Percentiles rank a stretch among this genome's conserved stretches.
phyloP scores from a whole-genome alignment of 805 yeast species.

The Candida jianshihensis region DNA sequence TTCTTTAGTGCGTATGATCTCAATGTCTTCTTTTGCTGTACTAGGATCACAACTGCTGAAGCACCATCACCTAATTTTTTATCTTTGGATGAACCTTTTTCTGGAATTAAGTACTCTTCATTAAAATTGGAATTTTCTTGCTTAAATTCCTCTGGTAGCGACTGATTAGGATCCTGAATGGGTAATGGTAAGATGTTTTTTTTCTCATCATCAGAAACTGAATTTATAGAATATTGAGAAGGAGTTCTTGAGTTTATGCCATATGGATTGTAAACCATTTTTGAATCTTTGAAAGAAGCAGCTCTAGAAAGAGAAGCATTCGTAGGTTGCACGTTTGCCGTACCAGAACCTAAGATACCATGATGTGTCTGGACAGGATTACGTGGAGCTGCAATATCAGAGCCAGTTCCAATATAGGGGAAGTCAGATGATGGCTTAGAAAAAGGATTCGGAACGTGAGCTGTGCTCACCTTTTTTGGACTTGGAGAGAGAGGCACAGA shows the following conservation, averaged over 20 bases:
- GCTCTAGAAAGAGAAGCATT: constrained; percentile 5
- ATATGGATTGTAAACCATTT: constrained; percentile 59
- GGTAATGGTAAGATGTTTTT: constrained; percentile 52
- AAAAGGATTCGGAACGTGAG: constrained; percentile 1
- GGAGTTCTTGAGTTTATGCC: constrained; percentile 39
- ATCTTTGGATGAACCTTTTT: constrained; percentile 27
- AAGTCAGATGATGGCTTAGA: neutral
- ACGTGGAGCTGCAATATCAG: constrained; percentile 22
- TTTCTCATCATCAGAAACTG: constrained; percentile 28
- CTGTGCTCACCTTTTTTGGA: neutral
- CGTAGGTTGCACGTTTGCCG: neutral
- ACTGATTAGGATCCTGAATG: constrained; percentile 58
- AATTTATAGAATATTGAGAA: constrained; percentile 16
- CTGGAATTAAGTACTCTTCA: constrained; percentile 46
- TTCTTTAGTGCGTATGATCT: constrained; percentile 58
- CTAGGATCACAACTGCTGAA: constrained; percentile 54
- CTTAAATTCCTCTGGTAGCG: constrained; percentile 46
- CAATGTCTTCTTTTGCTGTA: constrained; percentile 30
- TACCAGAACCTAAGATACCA: constrained; percentile 1
- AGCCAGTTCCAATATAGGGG: constrained; percentile 14
- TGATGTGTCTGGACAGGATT: constrained; percentile 2
- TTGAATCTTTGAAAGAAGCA: constrained; percentile 19
- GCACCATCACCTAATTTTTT: constrained; percentile 68
- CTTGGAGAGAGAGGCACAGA: neutral
- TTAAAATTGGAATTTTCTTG: constrained; percentile 42